phyloP scores from a whole-genome alignment of 768 basidiomycete genomes.

The Termitomyces eurrhizus region DNA sequence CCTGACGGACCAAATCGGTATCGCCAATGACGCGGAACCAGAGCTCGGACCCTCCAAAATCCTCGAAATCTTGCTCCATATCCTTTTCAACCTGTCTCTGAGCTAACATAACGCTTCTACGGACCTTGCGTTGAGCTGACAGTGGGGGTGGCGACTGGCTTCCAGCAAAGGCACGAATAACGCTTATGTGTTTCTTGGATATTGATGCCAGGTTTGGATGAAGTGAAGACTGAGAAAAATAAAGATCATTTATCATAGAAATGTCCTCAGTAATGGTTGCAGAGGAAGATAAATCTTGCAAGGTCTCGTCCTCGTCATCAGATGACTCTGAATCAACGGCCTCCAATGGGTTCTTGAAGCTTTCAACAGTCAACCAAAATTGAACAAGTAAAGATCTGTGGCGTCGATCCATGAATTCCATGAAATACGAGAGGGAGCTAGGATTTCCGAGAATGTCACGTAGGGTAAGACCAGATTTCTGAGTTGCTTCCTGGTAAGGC shows the following conservation, averaged over 20 bases:
- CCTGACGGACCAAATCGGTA: constrained; percentile 36
- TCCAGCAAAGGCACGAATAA: constrained; percentile 65
- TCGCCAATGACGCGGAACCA: constrained; percentile 90
- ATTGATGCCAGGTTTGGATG: constrained; percentile 61
- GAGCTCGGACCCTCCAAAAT: constrained; percentile 83
- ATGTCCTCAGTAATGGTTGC: constrained; percentile 82
- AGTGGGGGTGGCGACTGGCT: constrained; percentile 41
- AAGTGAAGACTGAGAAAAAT: constrained; percentile 63
- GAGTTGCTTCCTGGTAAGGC: constrained; percentile 36
- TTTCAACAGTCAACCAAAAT: constrained; percentile 97
- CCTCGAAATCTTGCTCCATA: constrained; percentile 91
- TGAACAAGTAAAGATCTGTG: constrained; percentile 83
- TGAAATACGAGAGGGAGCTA: constrained; percentile 89
- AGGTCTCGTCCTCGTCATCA: constrained; percentile 50
- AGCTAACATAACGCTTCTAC: constrained; percentile 75
- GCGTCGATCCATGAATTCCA: constrained; percentile 97
- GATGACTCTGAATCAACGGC: constrained; percentile 71
- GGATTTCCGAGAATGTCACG: constrained; percentile 86
- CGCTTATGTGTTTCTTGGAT: constrained; percentile 63
- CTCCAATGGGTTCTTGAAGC: constrained; percentile 96
- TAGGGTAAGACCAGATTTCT: constrained; percentile 52
- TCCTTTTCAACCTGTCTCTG: constrained; percentile 83
- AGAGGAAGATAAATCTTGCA: constrained; percentile 51
- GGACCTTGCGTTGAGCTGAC: constrained; percentile 50
- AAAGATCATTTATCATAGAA: constrained; percentile 82